Percentiles rank a stretch among this genome's conserved stretches.
phyloP scores from a whole-genome alignment of 1,284 basidiomycete species.

The Melampsora americana region DNA sequence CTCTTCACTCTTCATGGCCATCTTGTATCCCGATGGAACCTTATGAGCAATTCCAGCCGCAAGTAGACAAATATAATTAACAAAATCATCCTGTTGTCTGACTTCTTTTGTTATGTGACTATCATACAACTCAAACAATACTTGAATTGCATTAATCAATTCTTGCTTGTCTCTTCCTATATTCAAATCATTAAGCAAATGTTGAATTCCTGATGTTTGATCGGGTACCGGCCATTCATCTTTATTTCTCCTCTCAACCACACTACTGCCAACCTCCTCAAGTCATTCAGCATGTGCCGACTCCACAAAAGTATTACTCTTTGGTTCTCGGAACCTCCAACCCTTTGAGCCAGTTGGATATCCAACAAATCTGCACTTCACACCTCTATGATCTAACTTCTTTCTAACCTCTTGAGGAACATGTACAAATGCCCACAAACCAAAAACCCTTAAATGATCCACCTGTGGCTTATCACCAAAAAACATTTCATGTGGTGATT shows the following conservation, averaged over 20 bases:
- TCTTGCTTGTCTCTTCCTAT: background rate
- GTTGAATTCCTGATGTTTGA: background rate
- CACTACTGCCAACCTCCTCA: no score
- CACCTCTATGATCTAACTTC: background rate
- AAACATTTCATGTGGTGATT: conserved; percentile 1
- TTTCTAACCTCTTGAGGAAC: background rate
- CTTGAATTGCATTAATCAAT: background rate
- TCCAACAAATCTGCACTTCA: background rate
- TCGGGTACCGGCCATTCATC: background rate
- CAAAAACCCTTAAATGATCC: conserved; percentile 2
- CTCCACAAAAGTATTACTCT: background rate
- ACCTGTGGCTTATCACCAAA: background rate
- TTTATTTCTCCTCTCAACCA: background rate
- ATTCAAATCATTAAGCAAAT: no score
- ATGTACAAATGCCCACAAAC: conserved; percentile 12
- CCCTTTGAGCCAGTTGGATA: background rate
- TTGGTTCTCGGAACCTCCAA: conserved; percentile 10
- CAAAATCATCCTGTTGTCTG: no score
- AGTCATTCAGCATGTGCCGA: background rate
- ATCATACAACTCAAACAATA: background rate
- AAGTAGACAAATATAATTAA: no score
- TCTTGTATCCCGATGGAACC: background rate
- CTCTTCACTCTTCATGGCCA: no score
- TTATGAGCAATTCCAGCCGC: background rate
- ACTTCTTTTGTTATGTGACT: no score